These are phyloP conservation scores for Barbarea vulgaris DNA, from an alignment of 345 rosid species.

Conservation along the genomic window DNA sequence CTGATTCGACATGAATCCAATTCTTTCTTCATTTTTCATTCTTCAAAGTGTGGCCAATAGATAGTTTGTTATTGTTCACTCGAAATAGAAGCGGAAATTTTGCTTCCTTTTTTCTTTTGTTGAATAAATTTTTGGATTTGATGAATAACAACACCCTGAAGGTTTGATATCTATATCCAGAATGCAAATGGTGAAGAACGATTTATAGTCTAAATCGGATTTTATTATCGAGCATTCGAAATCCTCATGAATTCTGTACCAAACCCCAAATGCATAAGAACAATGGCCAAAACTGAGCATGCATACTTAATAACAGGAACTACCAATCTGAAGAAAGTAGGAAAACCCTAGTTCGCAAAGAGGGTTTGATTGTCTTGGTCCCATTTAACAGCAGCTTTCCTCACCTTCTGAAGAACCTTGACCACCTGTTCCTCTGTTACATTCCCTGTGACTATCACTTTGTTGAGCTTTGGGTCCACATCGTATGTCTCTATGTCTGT, in stretches of 20 bases:
- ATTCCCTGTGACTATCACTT: slow-evolving; percentile 81
- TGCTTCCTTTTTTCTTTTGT: slow-evolving; percentile 14
- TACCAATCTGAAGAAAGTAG: neutral
- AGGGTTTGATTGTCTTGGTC: slow-evolving; percentile 36
- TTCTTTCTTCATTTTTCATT: slow-evolving; percentile 22
- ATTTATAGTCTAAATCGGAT: neutral
- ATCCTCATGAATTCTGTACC: neutral
- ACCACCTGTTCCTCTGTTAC: slow-evolving; percentile 72
- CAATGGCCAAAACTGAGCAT: slow-evolving; percentile 9
- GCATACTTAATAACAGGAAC: neutral
- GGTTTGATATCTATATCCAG: neutral
- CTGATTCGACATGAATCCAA: slow-evolving; percentile 1
- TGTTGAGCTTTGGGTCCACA: slow-evolving; percentile 74
- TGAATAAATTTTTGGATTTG: slow-evolving; percentile 21
- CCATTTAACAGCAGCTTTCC: slow-evolving; percentile 66
- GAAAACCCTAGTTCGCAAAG: slow-evolving; percentile 21
- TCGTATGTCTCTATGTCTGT: slow-evolving; percentile 80
- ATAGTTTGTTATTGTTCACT: neutral
- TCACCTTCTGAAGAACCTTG: slow-evolving; percentile 71
- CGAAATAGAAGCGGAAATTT: slow-evolving; percentile 17
- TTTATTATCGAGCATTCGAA: neutral
- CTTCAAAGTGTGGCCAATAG: neutral
- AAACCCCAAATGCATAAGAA: neutral
- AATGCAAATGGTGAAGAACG: neutral
- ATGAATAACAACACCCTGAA: neutral